Base-by-base conservation (phyloP, 2,329 filamentous ascomycete species). In the Colletotrichum agaves region DNA sequence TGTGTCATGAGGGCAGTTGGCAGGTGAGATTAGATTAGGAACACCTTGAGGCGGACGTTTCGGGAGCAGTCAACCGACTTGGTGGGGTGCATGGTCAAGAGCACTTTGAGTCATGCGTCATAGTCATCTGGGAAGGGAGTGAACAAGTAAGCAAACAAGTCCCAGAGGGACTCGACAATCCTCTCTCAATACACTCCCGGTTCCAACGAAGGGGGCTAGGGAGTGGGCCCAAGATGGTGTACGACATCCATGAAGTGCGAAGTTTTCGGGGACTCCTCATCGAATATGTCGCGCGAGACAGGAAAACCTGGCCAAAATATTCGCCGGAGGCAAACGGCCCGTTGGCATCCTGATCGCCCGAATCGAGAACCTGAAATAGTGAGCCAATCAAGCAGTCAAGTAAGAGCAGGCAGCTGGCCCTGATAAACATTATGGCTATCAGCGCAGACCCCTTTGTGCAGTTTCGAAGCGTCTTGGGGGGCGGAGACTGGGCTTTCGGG, bases 91-190 rank as follows among this genome's bases (percentile, higher is more conserved):
- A 31, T 39, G 61, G 27, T 57, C 46, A 59, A 37, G 52, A 64
- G 23, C 39, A 47, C 37, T 12, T 33, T 33, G 61, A 67, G 53
- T 64, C 61, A 59, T 67, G 64, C 52, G 53, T 64, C 60, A 59
- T 53, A 27, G 19, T 21, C 27, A 39, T 41, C 17, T 21, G 13
- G 31, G 50, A 49, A 46, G 39, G 53, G 53, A 33, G 52, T 15
- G 39, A 23, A 23, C 17, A 53, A 11, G 27, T 21, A 23, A 31
- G 23, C 33, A 63, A 67, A 59, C 53, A 55, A 64, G 61, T 64
- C 63, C 35, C 59, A 15, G 43, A 37, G 39, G 53, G 21, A 39
- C 43, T 12, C 7, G 19, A 53, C 21, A 13, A 23, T 33, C 13
- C 46, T 53, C 44, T 43, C 31, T 53, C n/a, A 35, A 53, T 61